These are phyloP conservation scores for Aspergillus unguis DNA, from an alignment of 2,329 filamentous ascomycete genomes.

Conservation along the genomic window DNA sequence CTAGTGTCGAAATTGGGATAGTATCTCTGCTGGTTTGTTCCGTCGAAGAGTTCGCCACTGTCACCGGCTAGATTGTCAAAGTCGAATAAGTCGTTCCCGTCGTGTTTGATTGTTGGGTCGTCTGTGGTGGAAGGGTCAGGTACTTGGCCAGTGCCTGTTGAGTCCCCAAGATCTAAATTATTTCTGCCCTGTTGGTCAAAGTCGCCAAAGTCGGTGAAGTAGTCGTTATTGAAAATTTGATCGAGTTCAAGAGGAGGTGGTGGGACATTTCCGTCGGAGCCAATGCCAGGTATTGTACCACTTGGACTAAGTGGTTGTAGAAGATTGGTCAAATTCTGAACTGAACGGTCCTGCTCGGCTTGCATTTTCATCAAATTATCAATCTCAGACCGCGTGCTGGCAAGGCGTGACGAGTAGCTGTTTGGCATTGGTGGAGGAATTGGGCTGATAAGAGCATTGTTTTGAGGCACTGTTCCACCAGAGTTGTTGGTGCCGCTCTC, in stretches of 20 bases:
- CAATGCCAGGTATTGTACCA: slow-evolving; percentile 70
- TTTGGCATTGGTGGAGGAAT: slow-evolving; percentile 54
- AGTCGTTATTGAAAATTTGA: slow-evolving; percentile 57
- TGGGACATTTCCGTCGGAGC: slow-evolving; percentile 40
- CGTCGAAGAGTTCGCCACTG: slow-evolving; percentile 31
- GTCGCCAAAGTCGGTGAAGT: slow-evolving; percentile 47
- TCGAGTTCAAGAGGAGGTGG: slow-evolving; percentile 53
- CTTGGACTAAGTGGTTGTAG: slow-evolving; percentile 78
- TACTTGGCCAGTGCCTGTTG: slow-evolving; percentile 17
- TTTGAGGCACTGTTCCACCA: slow-evolving; percentile 37
- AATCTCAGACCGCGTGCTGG: slow-evolving; percentile 69
- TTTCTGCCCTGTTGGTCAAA: slow-evolving; percentile 28
- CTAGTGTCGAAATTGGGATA: slow-evolving; percentile 34
- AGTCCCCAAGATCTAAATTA: slow-evolving; percentile 23
- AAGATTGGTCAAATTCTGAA: slow-evolving; percentile 69
- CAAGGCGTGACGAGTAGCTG: slow-evolving; percentile 49
- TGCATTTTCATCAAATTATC: slow-evolving; percentile 76
- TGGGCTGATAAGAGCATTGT: slow-evolving; percentile 58
- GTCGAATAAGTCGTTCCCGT: slow-evolving; percentile 42
- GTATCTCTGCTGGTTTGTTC: slow-evolving; percentile 25
- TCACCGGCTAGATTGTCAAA: slow-evolving; percentile 38
- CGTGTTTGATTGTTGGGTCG: slow-evolving; percentile 21
- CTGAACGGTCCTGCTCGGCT: slow-evolving; percentile 71
- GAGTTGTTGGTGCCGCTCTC: slow-evolving; percentile 44
- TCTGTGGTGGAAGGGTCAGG: slow-evolving; percentile 21